A percentile compares a stretch with the other conserved stretches of the same genome.
Conservation (phyloP, 2,329 filamentous ascomycete species). For the Tolypocladium inflatum region DNA sequence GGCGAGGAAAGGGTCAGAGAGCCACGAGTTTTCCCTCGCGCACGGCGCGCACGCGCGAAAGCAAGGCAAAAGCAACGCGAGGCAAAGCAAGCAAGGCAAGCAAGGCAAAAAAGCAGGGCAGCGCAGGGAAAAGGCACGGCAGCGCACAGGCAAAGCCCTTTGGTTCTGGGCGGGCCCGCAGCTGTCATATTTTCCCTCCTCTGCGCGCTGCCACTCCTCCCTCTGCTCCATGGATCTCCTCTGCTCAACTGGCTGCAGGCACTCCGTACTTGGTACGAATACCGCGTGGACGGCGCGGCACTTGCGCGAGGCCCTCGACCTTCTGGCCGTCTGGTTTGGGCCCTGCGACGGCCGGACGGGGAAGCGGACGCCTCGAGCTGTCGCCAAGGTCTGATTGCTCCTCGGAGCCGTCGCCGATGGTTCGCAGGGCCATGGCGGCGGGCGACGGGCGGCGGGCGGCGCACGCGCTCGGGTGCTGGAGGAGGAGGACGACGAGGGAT, state of each 20-base stretch:
- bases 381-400: not conserved
- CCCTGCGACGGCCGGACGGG: not conserved
- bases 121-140: not conserved
- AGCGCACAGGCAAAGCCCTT: not conserved
- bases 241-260: not conserved
- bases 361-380: not conserved
- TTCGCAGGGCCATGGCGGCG: not conserved
- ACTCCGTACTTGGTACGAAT: too few relatives aligned
- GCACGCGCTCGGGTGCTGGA: not conserved
- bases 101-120: not conserved
- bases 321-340: not conserved
- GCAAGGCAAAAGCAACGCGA: not conserved
- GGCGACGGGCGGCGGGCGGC: too few relatives aligned
- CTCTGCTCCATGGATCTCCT: not conserved
- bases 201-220: too few relatives aligned
- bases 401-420: not conserved
- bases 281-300: not conserved
- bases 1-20: not conserved
- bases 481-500: not conserved
- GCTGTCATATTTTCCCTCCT: not conserved
- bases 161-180: not conserved
- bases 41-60: not conserved
- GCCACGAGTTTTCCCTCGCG: not conserved
- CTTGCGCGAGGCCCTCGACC: not conserved
- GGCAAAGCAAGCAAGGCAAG: not conserved